Evolutionary conservation across 1,284 basidiomycete species (phyloP), one percentile per base, ranked within the genome.

Genomic region (Sanguinoderma infundibulare): DNA sequence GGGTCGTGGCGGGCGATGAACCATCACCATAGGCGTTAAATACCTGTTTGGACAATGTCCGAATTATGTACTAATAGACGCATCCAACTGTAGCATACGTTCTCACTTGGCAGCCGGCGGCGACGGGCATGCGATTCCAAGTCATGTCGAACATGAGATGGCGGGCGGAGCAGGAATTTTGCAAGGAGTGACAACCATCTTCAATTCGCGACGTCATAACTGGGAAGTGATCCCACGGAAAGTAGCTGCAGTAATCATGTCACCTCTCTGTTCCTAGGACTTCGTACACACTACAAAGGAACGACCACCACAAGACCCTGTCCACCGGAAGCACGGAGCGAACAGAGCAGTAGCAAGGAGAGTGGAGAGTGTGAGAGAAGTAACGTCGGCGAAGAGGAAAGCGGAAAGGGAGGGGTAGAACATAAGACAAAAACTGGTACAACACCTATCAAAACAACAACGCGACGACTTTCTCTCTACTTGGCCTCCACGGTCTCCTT

Each of bases 201-300:
- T 67, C 65, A 55, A 66, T 67, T 67, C 52, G 58, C 58, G 51
- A 55, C 53, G 59, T 55, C 53, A 53, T 59, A 58, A 59, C 59
- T 47, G 34, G 32, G n/a, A 61, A 47, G 36, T 35, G 28, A 63
- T 67, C 69, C 66, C 67, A 66, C 60, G 52, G n/a, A 54, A 35
- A 34, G 56, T 61, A 59, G 58, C 69, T 65, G 68, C 70, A 72
- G 72, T 65, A 66, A 35, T 67, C 50, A 71, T 69, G 68, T 71
- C 70, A 60, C 69, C 70, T 75, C 83, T 85, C 80, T 82, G 80
- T 87, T 87, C 82, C 82, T 81, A 59, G 67, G 63, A 70, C 79
- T 72, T 63, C 80, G 77, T 82, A 84, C 81, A 86, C 78, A 83
- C 79, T 83, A 82, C 84, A 78, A 82, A 84, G 78, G 79, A 85